Conservation (phyloP, 768 basidiomycete species). For the Termitomyces sp. region DNA sequence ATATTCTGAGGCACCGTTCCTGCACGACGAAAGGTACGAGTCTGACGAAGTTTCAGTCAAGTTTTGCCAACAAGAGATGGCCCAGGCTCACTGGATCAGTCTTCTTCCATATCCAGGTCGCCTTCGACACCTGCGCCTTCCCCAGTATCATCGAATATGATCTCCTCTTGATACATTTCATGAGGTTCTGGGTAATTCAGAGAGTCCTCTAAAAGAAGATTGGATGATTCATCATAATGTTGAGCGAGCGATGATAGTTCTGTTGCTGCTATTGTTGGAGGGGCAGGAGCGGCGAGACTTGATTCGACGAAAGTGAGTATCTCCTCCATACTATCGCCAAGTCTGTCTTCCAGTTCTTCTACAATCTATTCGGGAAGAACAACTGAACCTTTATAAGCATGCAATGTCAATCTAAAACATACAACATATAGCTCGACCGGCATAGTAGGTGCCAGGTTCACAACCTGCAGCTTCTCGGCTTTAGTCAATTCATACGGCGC, state of each 20-base stretch:
- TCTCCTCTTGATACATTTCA: conserved; percentile 42
- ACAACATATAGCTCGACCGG: conserved; percentile 90
- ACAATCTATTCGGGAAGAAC: conserved; percentile 56
- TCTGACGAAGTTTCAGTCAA: not conserved
- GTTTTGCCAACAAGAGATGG: not conserved
- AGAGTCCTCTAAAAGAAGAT: not conserved
- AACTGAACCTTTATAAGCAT: not conserved
- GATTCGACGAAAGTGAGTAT: conserved; percentile 57
- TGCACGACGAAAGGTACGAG: not conserved
- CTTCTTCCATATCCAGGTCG: conserved; percentile 68
- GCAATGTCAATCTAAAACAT: conserved; percentile 27
- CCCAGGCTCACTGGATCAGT: conserved; percentile 25
- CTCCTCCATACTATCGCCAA: conserved; percentile 66
- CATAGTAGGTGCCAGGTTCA: conserved; percentile 83
- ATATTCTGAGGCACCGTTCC: no score
- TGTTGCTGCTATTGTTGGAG: not conserved
- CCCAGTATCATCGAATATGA: conserved; percentile 61
- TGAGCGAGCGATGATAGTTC: not conserved
- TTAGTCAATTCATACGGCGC: conserved; percentile 76
- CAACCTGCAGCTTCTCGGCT: conserved; percentile 87
- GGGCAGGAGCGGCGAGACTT: conserved; percentile 27
- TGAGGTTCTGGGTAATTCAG: conserved; percentile 18
- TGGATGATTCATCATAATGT: not conserved
- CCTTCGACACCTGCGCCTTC: conserved; percentile 68
- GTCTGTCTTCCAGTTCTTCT: conserved; percentile 86